These are phyloP conservation scores for Auricularia heimuer DNA, from an alignment of 768 basidiomycete genomes.

Conservation along the genomic window DNA sequence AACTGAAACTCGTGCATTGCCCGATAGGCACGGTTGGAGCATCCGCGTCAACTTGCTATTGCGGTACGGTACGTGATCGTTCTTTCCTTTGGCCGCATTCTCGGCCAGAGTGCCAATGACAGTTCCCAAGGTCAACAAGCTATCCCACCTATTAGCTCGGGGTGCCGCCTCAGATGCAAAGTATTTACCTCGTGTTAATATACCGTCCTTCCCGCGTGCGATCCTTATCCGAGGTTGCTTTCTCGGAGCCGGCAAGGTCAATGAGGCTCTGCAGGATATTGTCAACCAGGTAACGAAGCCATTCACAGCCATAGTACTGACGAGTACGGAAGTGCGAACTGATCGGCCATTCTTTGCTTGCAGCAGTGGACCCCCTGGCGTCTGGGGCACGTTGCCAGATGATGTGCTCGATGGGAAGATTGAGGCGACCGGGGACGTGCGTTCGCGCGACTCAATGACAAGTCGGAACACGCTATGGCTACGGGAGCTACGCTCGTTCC, in stretches of 20 bases:
- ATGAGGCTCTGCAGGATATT: conserved; percentile 59
- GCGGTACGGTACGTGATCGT: conserved; percentile 88
- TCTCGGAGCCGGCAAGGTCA: conserved; percentile 94
- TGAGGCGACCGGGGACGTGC: conserved; percentile 25
- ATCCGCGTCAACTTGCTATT: conserved; percentile 93
- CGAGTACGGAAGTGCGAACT: conserved; percentile 69
- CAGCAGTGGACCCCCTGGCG: conserved; percentile 51
- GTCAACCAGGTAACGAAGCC: conserved; percentile 3
- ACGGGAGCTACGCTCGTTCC: conserved; percentile 92
- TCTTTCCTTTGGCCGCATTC: conserved; percentile 66
- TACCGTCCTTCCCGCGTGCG: conserved; percentile 93
- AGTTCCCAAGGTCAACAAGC: conserved; percentile 82
- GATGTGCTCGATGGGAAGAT: background rate
- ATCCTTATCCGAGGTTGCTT: conserved; percentile 91
- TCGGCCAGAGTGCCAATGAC: conserved; percentile 91
- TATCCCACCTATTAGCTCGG: conserved; percentile 19
- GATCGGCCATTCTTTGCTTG: conserved; percentile 74
- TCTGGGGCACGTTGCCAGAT: conserved; percentile 24
- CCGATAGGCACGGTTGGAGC: conserved; percentile 88
- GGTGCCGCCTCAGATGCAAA: background rate
- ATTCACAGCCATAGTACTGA: conserved; percentile 21
- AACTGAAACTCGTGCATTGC: conserved; percentile 92
- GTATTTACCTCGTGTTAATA: conserved; percentile 56
- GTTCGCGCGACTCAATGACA: conserved; percentile 80
- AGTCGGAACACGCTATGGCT: conserved; percentile 92